Evolutionary conservation across 2,329 filamentous ascomycete genomes (phyloP), one percentile per base, ranked within the genome.

Genomic region (Sporothrix variecibatus): DNA sequence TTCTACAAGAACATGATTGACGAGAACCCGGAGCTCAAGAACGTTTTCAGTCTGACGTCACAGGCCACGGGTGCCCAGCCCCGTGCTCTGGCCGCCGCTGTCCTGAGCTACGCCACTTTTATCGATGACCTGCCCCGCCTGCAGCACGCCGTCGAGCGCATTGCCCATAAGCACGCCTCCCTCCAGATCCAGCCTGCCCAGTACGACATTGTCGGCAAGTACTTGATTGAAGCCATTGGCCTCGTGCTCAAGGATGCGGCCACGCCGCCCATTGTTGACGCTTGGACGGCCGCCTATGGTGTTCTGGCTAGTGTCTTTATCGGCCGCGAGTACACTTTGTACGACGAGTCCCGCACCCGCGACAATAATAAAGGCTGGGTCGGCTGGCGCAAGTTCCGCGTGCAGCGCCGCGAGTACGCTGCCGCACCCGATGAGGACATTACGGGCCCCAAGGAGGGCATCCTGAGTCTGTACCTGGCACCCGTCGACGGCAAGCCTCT

Each of bases 161-260:
- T 95, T 77, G 91, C 90, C 74, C 89, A 94, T 79, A 94, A 94
- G 83, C 93, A 95, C 79, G 91, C 87, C 31, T 92, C 89, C 1
- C 86, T 95, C n/a, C 89, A 88, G 79, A 88, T 95, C 78, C 83
- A 85, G 76, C 86, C 92, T 0, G 91, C 90, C 28, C 90, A 94
- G 72, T 95, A 95, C 80, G 82, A 85, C 71, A 87, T 94, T 43
- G 92, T 95, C 1, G 93, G 91, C 58, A 86, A 88, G 76, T 86
- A 90, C 80, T 86, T 95, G 1, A 85, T 95, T 23, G 87, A 86
- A 68, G 91, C 92, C 1, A 92, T 95, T 82, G 88, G 87, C 15
- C 81, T 87, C 46, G 89, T 94, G 0, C 86, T 95, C 0, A 92
- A 92, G 1, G 86, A 87, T 51, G 92, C 89, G 0, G 85, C 92